Conservation (phyloP, 163 green algal genomes). For the Coccomyxa subellipsoidea region DNA sequence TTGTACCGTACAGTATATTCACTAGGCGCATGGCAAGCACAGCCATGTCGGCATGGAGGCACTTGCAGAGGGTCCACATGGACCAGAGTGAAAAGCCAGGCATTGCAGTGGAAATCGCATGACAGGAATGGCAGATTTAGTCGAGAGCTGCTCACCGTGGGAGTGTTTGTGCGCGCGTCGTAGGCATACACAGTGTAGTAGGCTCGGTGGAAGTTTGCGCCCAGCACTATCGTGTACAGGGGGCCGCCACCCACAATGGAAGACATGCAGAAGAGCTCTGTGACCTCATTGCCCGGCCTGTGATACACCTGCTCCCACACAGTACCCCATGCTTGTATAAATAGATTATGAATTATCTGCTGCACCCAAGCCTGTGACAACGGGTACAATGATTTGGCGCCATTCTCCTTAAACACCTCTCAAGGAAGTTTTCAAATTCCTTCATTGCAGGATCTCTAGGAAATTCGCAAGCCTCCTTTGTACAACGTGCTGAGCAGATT, state of each 20-base stretch:
- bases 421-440: no score
- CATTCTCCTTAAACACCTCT: no score
- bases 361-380: no score
- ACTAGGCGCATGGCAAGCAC: neutral
- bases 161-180: neutral
- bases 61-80: neutral
- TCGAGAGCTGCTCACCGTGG: neutral
- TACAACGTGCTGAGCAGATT: no score
- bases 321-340: neutral
- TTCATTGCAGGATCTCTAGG: no score
- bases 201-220: neutral
- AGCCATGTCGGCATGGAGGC: neutral
- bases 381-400: no score
- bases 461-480: no score
- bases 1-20: neutral
- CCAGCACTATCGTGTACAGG: neutral
- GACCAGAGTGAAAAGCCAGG: neutral
- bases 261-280: slow-evolving; percentile 13
- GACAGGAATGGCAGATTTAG: neutral
- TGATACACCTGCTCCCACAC: neutral
- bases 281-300: neutral
- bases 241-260: neutral
- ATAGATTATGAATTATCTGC: no score
- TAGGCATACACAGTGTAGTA: slow-evolving; percentile 12
- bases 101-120: neutral